Percentiles rank a stretch among this genome's conserved stretches.
Evolutionary conservation across 2,329 filamentous ascomycete species (phyloP).

Genomic region (Colletotrichum lentis): DNA sequence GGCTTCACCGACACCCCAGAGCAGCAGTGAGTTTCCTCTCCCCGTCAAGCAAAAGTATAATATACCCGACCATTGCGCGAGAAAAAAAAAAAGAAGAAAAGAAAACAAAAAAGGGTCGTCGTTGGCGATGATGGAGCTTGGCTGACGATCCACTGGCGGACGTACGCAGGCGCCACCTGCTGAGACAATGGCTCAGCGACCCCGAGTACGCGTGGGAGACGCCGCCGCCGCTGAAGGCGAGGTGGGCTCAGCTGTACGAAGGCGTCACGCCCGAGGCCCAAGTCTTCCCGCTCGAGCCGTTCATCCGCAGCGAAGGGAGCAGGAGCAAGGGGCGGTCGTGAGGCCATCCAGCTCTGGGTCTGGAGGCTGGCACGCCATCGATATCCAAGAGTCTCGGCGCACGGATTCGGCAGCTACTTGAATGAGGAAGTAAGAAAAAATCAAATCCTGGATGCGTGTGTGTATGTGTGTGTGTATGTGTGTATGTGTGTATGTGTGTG

Average conservation of each 20-base stretch:
- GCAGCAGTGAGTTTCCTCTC: slow-evolving; percentile 51
- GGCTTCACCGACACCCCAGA: slow-evolving; percentile 56
- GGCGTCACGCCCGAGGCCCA: slow-evolving; percentile 60
- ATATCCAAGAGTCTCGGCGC: neutral
- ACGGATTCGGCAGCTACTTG: neutral
- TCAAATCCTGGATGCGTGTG: no score
- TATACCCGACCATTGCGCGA: neutral
- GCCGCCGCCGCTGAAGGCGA: slow-evolving; percentile 52
- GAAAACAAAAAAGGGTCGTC: no score
- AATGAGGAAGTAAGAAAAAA: neutral
- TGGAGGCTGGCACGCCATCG: neutral
- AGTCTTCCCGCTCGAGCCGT: slow-evolving; percentile 65
- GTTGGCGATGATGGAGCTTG: no score
- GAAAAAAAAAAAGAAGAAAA: no score
- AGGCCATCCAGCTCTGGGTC: no score
- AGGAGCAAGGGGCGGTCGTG: slow-evolving; percentile 26
- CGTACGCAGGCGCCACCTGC: slow-evolving; percentile 56
- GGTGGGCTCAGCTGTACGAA: slow-evolving; percentile 64
- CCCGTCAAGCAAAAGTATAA: neutral
- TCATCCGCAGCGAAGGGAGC: slow-evolving; percentile 42
- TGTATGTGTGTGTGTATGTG: no score
- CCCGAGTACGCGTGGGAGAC: slow-evolving; percentile 59
- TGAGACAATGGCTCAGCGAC: slow-evolving; percentile 61
- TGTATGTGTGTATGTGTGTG: no score
- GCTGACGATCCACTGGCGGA: no score